Base-by-base conservation (phyloP, 306 rosid species). In the Notholithocarpus densiflorus region DNA sequence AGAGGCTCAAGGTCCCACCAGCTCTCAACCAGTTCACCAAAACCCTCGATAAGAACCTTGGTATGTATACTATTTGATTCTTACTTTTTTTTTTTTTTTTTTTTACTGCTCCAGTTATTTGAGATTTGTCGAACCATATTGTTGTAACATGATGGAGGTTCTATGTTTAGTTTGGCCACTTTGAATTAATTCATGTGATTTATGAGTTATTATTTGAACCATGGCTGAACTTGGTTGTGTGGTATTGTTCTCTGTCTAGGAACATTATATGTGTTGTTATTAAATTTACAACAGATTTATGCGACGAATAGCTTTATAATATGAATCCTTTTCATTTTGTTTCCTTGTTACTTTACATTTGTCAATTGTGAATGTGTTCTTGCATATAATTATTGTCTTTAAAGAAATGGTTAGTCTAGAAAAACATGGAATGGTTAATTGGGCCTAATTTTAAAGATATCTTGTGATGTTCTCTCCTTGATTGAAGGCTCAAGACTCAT, bases 1-100 rank as follows among this genome's bases (percentile, higher is more conserved):
- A 90, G 82, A 87, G 97, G 82, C 68, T 92, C 54, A 92, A 92
- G 93, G 95, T 92, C 20, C 97, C 95, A 20, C 97, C 97, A 0
- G 92, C 95, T 14, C 76, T 92, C 29, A 92, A 92, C 70, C 97
- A 92, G 83, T 92, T 92, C 75, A 92, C 96, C 37, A 92, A 90
- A 70, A 90, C 97, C 14, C 89, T 92, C 1, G 97, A 92, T 73
- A 90, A 92, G 52, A 92, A 90, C 14, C 92, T 92, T 1, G 97
- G 97, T 92, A 77, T 9, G 23, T 13, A 52, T 65, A 55, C 24
- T 71, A 19, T 4, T 32, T 12, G 2, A 4, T 24, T 24, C 8
- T 6, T 43, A 6, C 18, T 3, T 73, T 17, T n/a, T 26, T 61
- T 4, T 2, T 7, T n/a, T 26, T 61, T 18, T n/a, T 26, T 26